Evolutionary conservation across 208 protist species (phyloP).

Genomic region (Trypanosoma scelopori): DNA sequence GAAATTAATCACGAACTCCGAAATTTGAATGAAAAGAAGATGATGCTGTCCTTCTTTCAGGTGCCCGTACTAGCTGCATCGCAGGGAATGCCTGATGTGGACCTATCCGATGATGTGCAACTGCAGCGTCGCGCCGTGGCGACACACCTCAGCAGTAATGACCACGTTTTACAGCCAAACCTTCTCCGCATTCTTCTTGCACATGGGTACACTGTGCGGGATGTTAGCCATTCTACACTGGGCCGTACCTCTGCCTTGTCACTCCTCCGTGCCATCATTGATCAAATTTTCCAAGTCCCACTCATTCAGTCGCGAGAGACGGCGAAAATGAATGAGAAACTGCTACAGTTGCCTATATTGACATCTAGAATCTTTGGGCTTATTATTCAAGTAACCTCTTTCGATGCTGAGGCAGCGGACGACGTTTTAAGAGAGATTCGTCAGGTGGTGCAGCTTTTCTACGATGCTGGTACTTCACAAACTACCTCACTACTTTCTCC

Average conservation of each 20-base stretch:
- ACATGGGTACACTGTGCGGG: slow-evolving; percentile 49
- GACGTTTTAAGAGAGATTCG: slow-evolving; percentile 16
- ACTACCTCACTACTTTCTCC: slow-evolving; percentile 3
- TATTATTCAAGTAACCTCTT: slow-evolving; percentile 3
- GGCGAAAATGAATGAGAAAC: slow-evolving; percentile 13
- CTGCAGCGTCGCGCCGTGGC: slow-evolving; percentile 45
- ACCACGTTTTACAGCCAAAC: slow-evolving; percentile 19
- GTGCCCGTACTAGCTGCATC: slow-evolving; percentile 58
- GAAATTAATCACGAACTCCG: neutral
- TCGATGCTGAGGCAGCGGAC: neutral
- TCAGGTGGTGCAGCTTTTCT: slow-evolving; percentile 4
- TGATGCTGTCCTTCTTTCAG: slow-evolving; percentile 67
- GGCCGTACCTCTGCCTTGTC: slow-evolving; percentile 35
- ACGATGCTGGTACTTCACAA: slow-evolving; percentile 5
- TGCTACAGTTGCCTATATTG: slow-evolving; percentile 9
- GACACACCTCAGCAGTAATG: slow-evolving; percentile 40
- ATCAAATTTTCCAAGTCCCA: slow-evolving; percentile 48
- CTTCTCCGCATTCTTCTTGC: slow-evolving; percentile 69
- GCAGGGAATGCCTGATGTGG: slow-evolving; percentile 66
- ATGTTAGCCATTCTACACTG: slow-evolving; percentile 3
- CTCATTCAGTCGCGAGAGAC: slow-evolving; percentile 31
- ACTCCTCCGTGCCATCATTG: slow-evolving; percentile 46
- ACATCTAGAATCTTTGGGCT: slow-evolving; percentile 8
- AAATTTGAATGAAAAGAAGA: slow-evolving; percentile 18
- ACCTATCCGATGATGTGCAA: slow-evolving; percentile 51